These are phyloP conservation scores for Debaryomycetaceae sp. DNA, from an alignment of 1,139 yeast species.

Conservation along the genomic window DNA sequence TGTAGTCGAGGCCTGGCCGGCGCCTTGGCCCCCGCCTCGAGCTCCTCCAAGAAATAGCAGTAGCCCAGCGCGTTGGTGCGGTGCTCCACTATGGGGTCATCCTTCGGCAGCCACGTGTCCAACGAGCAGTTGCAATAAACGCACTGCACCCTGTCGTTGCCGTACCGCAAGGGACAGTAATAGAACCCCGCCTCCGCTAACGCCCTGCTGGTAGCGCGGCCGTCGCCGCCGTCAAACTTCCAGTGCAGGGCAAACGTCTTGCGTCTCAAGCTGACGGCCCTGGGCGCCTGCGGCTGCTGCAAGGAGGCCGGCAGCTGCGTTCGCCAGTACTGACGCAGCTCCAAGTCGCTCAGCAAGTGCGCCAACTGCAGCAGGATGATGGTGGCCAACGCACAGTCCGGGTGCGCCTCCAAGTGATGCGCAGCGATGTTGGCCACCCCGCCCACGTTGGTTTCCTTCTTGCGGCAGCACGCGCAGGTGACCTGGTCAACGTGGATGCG, in stretches of 20 bases:
- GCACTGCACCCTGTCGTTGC: slow-evolving; percentile 67
- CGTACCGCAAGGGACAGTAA: slow-evolving; percentile 36
- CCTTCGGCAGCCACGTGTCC: slow-evolving; percentile 69
- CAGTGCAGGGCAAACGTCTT: slow-evolving; percentile 51
- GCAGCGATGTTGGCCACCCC: slow-evolving; percentile 28
- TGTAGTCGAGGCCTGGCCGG: background rate
- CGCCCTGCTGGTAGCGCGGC: slow-evolving; percentile 35
- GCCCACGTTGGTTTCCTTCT: slow-evolving; percentile 35
- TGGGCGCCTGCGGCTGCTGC: slow-evolving; percentile 21
- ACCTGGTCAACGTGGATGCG: slow-evolving; percentile 41
- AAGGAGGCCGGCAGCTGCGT: slow-evolving; percentile 5
- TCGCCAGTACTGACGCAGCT: slow-evolving; percentile 7
- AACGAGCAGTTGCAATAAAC: slow-evolving; percentile 65
- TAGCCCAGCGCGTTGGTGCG: slow-evolving; percentile 32
- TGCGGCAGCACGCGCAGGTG: slow-evolving; percentile 60
- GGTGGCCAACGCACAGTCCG: slow-evolving; percentile 44
- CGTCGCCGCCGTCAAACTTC: slow-evolving; percentile 42
- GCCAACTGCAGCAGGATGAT: slow-evolving; percentile 21
- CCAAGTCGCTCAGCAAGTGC: slow-evolving; percentile 11
- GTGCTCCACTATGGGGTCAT: slow-evolving; percentile 60
- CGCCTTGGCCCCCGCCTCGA: slow-evolving; percentile 3
- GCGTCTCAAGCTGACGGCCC: slow-evolving; percentile 39
- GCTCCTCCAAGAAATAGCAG: slow-evolving; percentile 44
- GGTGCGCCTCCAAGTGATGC: slow-evolving; percentile 44
- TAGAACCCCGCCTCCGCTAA: slow-evolving; percentile 55